A percentile compares a stretch with the other conserved stretches of the same genome.
Conservation (phyloP, 2,329 filamentous ascomycete species). For the Claviceps digitariae region DNA sequence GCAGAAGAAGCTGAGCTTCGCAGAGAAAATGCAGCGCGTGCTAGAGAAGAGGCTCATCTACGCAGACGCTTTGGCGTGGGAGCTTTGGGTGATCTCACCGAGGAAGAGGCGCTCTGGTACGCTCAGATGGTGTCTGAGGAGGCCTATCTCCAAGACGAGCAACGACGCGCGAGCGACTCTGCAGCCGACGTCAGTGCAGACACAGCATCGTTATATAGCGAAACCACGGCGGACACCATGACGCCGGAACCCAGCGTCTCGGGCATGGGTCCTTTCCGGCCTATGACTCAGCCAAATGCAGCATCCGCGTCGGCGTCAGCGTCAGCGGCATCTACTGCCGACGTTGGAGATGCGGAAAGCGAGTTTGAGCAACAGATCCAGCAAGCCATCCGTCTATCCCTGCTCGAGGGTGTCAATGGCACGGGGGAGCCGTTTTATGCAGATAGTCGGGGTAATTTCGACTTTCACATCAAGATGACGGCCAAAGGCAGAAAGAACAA, state of each 20-base stretch:
- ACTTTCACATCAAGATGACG: constrained; percentile 38
- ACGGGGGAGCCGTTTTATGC: constrained; percentile 29
- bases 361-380: constrained; percentile 50
- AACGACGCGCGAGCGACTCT: constrained; percentile 39
- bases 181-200: constrained; percentile 32
- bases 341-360: constrained; percentile 18
- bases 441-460: constrained; percentile 34
- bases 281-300: constrained; percentile 6
- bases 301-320: neutral
- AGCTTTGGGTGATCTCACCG: constrained; percentile 46
- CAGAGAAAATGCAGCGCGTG: constrained; percentile 52
- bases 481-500: constrained; percentile 28
- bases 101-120: constrained; percentile 52
- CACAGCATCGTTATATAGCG: constrained; percentile 27
- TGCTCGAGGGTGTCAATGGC: constrained; percentile 42
- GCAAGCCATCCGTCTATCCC: constrained; percentile 46
- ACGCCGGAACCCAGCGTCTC: constrained; percentile 42
- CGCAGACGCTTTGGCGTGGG: constrained; percentile 75
- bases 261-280: constrained; percentile 21
- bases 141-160: constrained; percentile 41
- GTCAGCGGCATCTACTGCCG: neutral
- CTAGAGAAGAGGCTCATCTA: constrained; percentile 56
- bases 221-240: constrained; percentile 31
- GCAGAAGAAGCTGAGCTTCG: constrained; percentile 75
- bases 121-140: constrained; percentile 55